phyloP scores from a whole-genome alignment of 139 green algal species.

The Nannochloris sp. region DNA sequence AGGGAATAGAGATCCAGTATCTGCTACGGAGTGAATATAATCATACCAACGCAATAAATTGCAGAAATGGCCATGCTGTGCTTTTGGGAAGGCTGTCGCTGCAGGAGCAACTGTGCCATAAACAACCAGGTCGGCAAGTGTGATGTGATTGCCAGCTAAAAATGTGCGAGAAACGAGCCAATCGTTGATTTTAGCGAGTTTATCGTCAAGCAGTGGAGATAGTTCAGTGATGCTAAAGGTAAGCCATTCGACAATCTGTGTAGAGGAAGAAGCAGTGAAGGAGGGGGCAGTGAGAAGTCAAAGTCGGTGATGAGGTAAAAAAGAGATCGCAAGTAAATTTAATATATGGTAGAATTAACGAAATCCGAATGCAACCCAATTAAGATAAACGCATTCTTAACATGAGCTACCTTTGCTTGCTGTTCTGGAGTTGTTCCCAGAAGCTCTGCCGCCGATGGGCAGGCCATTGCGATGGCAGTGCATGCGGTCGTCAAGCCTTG shows the following conservation, averaged over 20 bases:
- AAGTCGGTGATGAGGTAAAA: not conserved
- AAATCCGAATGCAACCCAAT: slow-evolving; percentile 1
- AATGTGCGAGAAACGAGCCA: slow-evolving; percentile 17
- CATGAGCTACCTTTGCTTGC: slow-evolving; percentile 17
- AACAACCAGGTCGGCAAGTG: slow-evolving; percentile 40
- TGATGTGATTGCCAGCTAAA: slow-evolving; percentile 20
- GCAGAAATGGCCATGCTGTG: slow-evolving; percentile 57
- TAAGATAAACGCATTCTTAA: not conserved
- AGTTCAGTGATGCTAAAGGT: slow-evolving; percentile 19
- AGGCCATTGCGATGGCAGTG: slow-evolving; percentile 6
- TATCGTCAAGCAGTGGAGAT: slow-evolving; percentile 18
- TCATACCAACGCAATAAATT: slow-evolving; percentile 67
- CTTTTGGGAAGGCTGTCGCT: slow-evolving; percentile 44
- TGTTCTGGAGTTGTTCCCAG: slow-evolving; percentile 16
- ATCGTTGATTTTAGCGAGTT: slow-evolving; percentile 20
- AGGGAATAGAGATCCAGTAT: slow-evolving; percentile 16
- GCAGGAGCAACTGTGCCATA: slow-evolving; percentile 29
- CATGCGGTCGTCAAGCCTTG: slow-evolving; percentile 16
- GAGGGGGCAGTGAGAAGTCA: not conserved
- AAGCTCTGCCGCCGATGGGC: slow-evolving; percentile 5
- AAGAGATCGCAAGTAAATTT: not conserved
- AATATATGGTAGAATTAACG: not conserved
- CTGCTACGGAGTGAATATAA: slow-evolving; percentile 30
- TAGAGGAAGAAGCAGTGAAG: not conserved
- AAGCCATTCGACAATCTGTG: slow-evolving; percentile 31